Evolutionary conservation across 805 yeast genomes (phyloP).

Genomic region (Blastobotrys americana): DNA sequence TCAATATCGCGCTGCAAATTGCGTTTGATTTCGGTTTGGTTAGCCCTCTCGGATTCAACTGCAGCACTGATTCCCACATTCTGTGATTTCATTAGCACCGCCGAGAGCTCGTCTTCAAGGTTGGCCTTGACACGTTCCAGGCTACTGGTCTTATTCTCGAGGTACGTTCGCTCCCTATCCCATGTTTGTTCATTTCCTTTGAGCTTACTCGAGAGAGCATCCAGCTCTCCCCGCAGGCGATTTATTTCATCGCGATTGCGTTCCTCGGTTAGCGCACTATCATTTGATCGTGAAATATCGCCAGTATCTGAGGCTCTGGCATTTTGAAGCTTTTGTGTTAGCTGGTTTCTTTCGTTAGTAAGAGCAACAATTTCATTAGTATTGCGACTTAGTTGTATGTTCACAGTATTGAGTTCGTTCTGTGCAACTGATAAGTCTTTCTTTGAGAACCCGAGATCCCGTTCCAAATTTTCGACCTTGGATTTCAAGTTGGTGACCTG

Average conservation of each 20-base stretch:
- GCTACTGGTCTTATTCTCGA: conserved; percentile 11
- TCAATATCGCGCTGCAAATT: conserved; percentile 27
- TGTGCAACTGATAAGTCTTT: conserved; percentile 1
- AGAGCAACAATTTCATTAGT: conserved; percentile 11
- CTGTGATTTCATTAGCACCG: conserved; percentile 23
- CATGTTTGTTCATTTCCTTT: conserved; percentile 16
- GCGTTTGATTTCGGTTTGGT: conserved; percentile 24
- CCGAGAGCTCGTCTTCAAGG: conserved; percentile 13
- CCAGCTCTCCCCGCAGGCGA: conserved; percentile 19
- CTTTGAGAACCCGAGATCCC: conserved; percentile 1
- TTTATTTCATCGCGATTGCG: conserved; percentile 29
- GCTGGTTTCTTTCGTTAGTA: conserved; percentile 13
- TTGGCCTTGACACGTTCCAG: conserved; percentile 11
- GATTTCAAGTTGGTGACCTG: neutral
- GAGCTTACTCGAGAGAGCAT: conserved; percentile 23
- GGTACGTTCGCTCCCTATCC: conserved; percentile 12
- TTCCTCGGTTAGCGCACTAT: conserved; percentile 18
- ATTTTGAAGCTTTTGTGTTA: conserved; percentile 10
- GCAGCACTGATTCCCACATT: conserved; percentile 21
- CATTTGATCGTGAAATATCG: conserved; percentile 9
- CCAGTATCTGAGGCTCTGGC: conserved; percentile 7
- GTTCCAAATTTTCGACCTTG: conserved; percentile 1
- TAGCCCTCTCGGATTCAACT: conserved; percentile 27
- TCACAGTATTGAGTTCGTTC: conserved; percentile 11
- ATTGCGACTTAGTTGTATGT: conserved; percentile 12